Base-by-base conservation (phyloP, 331 rosid species). In the Pyrus hybrid region DNA sequence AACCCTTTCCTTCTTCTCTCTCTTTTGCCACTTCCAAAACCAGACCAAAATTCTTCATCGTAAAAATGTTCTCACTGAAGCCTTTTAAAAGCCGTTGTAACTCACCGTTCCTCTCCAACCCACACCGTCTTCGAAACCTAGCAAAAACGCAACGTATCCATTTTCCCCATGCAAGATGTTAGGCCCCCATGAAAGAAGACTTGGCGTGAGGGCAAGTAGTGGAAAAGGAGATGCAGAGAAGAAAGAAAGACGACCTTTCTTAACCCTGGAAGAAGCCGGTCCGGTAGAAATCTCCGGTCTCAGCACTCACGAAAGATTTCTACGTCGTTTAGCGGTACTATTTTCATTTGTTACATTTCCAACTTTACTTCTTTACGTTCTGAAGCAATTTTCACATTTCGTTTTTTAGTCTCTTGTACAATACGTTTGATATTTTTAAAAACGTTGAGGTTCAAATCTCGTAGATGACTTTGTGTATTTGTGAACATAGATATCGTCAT, bases 271-370 rank as follows among this genome's bases (percentile, higher is more conserved):
- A 73, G 88, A 79, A 63, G 90, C 88, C 17, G 81, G 90, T 29
- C 77, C 79, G 4, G 86, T 86, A 1, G 85, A 86, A 76, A 74
- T 84, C 2, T 86, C 90, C 14, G 90, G 86, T 54, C 83, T 86
- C 71, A 33, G 78, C 78, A 77, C 85, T 22, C 88, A 81, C 83
- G 88, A 84, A 80, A 85, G 86, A 67, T 86, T 84, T 65, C 86
- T 84, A 1, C 81, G 90, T 77, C 90, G 88, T 37, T 67, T 86
- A 73, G 81, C 90, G 71, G 90, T 86, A 79, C 16, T 35, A 2
- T 29, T 45, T 63, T 28, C 23, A 25, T 4, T 17, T 30, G 30
- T 49, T 9, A n/a, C 3, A 4, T 43, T 54, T 37, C 21, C 5
- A 25, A 35, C 41, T 35, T 35, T 8, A 29, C 35, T 45, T 10